Percentiles rank a stretch among this genome's conserved stretches.
Conservation (phyloP, 306 rosid species). For the Castanospermum australe region DNA sequence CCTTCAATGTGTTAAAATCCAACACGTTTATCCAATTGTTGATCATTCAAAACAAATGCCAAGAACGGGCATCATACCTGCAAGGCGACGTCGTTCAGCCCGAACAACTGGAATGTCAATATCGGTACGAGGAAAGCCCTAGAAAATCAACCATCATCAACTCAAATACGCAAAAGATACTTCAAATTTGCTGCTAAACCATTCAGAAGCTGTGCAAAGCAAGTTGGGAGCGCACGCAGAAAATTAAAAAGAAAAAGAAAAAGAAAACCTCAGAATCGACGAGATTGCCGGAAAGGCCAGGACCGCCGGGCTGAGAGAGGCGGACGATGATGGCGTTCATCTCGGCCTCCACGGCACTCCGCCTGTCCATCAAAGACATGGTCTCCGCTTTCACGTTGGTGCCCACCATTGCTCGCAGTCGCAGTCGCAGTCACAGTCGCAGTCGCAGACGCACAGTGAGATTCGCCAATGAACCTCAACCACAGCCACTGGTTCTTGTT, state of each 20-base stretch:
- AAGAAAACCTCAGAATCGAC: conserved; percentile 63
- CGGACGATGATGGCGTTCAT: conserved; percentile 73
- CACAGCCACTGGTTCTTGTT: not conserved
- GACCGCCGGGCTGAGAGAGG: conserved; percentile 79
- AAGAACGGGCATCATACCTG: conserved; percentile 47
- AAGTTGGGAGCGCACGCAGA: not conserved
- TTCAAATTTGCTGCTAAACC: not conserved
- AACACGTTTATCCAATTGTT: not conserved
- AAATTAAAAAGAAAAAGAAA: not conserved
- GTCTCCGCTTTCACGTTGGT: conserved; percentile 82
- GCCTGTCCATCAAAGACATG: conserved; percentile 66
- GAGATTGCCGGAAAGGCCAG: conserved; percentile 82
- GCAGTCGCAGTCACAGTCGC: no score
- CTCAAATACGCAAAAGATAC: not conserved
- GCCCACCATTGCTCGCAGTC: conserved; percentile 76
- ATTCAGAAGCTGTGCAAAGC: not conserved
- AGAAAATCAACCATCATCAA: not conserved
- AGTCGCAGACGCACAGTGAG: no score
- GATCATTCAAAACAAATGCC: not conserved
- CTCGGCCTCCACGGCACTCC: conserved; percentile 64
- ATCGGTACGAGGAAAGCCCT: conserved; percentile 94
- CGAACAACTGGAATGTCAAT: conserved; percentile 72
- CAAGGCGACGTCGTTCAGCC: conserved; percentile 71
- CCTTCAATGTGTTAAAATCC: not conserved
- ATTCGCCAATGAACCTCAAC: not conserved